A percentile compares a stretch with the other conserved stretches of the same genome.
Evolutionary conservation across 306 rosid species (phyloP).

Genomic region (Comarum palustre): DNA sequence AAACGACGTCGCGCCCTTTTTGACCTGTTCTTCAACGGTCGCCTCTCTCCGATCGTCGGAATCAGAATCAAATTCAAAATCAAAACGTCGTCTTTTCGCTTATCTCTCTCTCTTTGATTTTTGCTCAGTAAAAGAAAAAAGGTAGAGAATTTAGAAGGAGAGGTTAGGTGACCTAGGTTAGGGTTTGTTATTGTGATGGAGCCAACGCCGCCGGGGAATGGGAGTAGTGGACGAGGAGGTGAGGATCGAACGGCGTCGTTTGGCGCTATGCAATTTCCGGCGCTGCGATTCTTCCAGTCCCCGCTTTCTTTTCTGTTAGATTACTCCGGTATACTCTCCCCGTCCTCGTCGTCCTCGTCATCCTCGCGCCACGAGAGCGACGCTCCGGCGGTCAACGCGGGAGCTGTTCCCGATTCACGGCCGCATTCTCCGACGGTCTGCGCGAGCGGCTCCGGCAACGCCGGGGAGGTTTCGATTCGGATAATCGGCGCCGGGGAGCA

Average conservation of each 20-base stretch:
- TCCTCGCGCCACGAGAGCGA: slow-evolving; percentile 31
- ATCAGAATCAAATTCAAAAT: neutral
- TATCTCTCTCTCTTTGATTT: neutral
- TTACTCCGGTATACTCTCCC: slow-evolving; percentile 54
- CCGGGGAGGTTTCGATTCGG: slow-evolving; percentile 61
- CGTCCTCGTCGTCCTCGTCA: slow-evolving; percentile 25
- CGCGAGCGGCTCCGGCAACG: slow-evolving; percentile 26
- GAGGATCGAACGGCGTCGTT: slow-evolving; percentile 24
- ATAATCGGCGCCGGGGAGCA: slow-evolving; percentile 57
- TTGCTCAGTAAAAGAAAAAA: neutral
- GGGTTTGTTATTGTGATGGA: slow-evolving; percentile 25
- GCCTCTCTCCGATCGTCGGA: neutral
- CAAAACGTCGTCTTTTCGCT: neutral
- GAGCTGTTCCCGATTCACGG: slow-evolving; percentile 29
- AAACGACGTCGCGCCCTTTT: slow-evolving; percentile 8
- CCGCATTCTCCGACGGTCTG: slow-evolving; percentile 30
- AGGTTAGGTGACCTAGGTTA: slow-evolving; percentile 6
- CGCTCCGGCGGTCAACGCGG: slow-evolving; percentile 29
- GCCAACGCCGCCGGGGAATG: slow-evolving; percentile 4
- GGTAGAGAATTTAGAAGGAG: neutral
- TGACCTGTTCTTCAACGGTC: slow-evolving; percentile 30
- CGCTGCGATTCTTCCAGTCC: slow-evolving; percentile 43
- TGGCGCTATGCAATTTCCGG: slow-evolving; percentile 39
- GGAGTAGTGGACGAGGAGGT: neutral
- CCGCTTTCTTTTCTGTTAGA: slow-evolving; percentile 57